Conservation (phyloP, 352 stramenopile species). For the Phytophthora uliginosa region DNA sequence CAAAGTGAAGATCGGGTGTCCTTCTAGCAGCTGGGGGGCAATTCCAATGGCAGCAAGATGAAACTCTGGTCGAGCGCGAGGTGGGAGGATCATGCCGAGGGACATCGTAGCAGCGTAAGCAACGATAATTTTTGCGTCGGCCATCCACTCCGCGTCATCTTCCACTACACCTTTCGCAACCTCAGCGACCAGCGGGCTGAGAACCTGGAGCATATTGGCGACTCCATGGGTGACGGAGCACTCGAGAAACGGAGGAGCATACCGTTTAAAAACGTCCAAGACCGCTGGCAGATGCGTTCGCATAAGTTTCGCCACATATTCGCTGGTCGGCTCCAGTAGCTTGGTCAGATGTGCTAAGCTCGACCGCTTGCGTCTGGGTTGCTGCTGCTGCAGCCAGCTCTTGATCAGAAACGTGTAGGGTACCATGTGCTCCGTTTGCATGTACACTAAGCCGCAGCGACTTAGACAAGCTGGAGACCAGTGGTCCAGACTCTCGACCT, state of each 20-base stretch:
- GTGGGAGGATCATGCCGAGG: constrained; percentile 42
- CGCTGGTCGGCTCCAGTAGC: constrained; percentile 23
- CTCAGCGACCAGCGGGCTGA: constrained; percentile 51
- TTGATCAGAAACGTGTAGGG: constrained; percentile 80
- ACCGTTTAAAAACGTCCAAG: constrained; percentile 65
- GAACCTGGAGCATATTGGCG: constrained; percentile 55
- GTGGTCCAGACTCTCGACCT: constrained; percentile 55
- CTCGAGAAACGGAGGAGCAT: constrained; percentile 47
- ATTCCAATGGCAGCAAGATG: constrained; percentile 30
- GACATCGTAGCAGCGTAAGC: constrained; percentile 47
- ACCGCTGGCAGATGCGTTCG: constrained; percentile 53
- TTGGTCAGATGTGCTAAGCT: constrained; percentile 25
- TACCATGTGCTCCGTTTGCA: constrained; percentile 57
- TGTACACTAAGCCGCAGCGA: constrained; percentile 67
- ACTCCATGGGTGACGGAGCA: constrained; percentile 56
- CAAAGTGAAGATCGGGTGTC: constrained; percentile 30
- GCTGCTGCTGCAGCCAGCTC: constrained; percentile 52
- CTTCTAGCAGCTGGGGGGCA: constrained; percentile 36
- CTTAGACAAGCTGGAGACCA: constrained; percentile 66
- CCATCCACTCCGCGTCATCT: constrained; percentile 22
- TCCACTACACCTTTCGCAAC: constrained; percentile 40
- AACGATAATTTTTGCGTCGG: constrained; percentile 48
- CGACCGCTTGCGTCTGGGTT: constrained; percentile 24
- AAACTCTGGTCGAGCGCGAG: constrained; percentile 43
- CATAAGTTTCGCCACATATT: constrained; percentile 55